Evolutionary conservation across 2,329 filamentous ascomycete genomes (phyloP), one percentile per base, ranked within the genome.

Genomic region (Colletotrichum sp.): DNA sequence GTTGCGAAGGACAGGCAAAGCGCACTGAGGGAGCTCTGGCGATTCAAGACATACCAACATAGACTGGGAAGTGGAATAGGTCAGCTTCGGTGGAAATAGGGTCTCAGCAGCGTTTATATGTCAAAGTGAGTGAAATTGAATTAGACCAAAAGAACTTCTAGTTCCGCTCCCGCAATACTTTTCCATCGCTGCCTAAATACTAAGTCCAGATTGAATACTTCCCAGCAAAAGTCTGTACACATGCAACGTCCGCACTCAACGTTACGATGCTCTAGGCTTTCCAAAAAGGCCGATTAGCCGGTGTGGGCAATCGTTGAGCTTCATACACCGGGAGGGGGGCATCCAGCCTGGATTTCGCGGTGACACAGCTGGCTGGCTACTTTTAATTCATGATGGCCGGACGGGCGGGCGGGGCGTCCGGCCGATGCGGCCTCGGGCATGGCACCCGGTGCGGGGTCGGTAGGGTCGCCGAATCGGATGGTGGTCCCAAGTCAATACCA

Each of bases 341-440:
- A 30, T 30, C 9, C 3, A 30, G 30, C 30, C 30, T 30, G 30
- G 30, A 9, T 1, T 32, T 13, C 43, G 9, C 39, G 9, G 43
- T 48, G 3, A 21, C n/a, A 48, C 9, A 21, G 3, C 43, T 16
- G 43, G 18, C 43, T 48, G 43, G 43, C 43, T 48, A 21, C 43
- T 21, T 52, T 52, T 1, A 52, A 21, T 21, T 0, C 43, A 52
- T 52, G n/a, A 52, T 52, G n/a, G 3, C 36, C 63, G 65, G 30
- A 9, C 43, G 65, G 52, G 12, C 52, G 66, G 52, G 52, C 66
- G 66, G 66, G 30, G 68, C 68, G 36, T n/a, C 68, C 59, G 59
- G 36, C 59, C 36, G 59, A 71, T 55, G 57, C 36, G 57, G 34
- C 9, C 10, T n/a, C 55, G 67, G 67, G 12, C 67, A 48, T 52